Evolutionary conservation across 306 rosid species (phyloP), one percentile per base, ranked within the genome.

Genomic region (Carpinus viminea): DNA sequence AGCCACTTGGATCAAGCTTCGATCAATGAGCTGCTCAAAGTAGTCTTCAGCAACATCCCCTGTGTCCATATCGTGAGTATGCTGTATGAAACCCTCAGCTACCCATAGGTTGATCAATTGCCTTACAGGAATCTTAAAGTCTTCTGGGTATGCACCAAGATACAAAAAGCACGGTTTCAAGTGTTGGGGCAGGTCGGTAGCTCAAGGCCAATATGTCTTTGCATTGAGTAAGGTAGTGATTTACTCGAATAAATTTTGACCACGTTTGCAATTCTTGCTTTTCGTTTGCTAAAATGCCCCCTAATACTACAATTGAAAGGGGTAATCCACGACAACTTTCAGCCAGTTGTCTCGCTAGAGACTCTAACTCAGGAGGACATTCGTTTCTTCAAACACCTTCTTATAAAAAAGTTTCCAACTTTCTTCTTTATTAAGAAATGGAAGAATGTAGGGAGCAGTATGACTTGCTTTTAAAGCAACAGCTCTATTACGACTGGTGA

Each of bases 381-480:
- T 26, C 17, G 9, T 3, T 18, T 26, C 68, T 43, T 31, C 0
- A 4, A 72, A 76, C 0, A 64, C 72, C 24, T 51, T 71, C 36
- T 43, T 68, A 68, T 12, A 52, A 7, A 83, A 83, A 6, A 79
- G 66, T 15, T 79, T 75, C 84, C 84, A 84, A 8, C 84, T 84
- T 26, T 80, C 73, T n/a, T 80, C 64, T 31, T 2, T 2, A 2
- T 31, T 31, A 31, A 31, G 34, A 31, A 31, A 31, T 31, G 2
- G 2, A 5, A 84, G 79, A 0, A 20, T 0, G 18, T 75, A 31
- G n/a, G 84, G 87, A 76, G 28, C 72, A 56, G 53, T 5, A n/a
- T 5, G 38, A 3, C 76, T 0, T 2, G 69, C 61, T 46, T 83
- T 56, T 59, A 1, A 6, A 1, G 36, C 66, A 16, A 83, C 70